Conservation (phyloP, 106 monocot genomes). For the Iris macrosiphon region DNA sequence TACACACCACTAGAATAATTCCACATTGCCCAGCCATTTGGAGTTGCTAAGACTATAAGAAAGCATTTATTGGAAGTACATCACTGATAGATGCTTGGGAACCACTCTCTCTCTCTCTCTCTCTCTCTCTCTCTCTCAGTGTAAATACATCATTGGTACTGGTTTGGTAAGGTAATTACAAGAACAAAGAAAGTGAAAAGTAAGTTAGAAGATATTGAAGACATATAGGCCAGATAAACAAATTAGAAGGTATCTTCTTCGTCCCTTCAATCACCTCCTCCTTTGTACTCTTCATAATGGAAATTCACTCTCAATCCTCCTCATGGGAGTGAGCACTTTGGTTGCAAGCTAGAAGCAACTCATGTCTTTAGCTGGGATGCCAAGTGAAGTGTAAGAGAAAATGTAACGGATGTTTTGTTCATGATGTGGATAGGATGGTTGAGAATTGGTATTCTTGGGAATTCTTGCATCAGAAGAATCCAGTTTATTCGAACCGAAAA, state of each 20-base stretch:
- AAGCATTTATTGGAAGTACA: too few species aligned
- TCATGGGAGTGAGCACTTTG: conserved; percentile 20
- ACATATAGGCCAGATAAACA: neutral
- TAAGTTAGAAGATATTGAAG: conserved; percentile 1
- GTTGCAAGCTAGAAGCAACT: conserved; percentile 7
- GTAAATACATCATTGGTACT: too few species aligned
- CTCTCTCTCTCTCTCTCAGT: too few species aligned
- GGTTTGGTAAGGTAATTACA: too few species aligned
- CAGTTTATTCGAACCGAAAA: conserved; percentile 15
- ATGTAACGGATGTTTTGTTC: conserved; percentile 26
- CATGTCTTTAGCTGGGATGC: conserved; percentile 14
- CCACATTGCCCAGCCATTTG: too few species aligned
- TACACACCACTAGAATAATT: too few species aligned
- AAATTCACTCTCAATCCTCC: conserved; percentile 4
- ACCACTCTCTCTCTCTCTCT: conserved; percentile 5
- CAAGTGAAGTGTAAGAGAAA: conserved; percentile 16
- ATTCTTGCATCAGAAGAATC: conserved; percentile 28
- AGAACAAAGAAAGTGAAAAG: neutral
- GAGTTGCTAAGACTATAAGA: too few species aligned
- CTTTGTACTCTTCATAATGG: conserved; percentile 32
- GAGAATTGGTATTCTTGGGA: conserved; percentile 43
- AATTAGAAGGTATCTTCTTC: conserved; percentile 27
- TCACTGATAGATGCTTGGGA: conserved; percentile 3
- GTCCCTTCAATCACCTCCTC: conserved; percentile 34
- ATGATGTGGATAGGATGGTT: conserved; percentile 31